These are phyloP conservation scores for Gossypium ekmanianum DNA, from an alignment of 345 rosid species.

Conservation along the genomic window DNA sequence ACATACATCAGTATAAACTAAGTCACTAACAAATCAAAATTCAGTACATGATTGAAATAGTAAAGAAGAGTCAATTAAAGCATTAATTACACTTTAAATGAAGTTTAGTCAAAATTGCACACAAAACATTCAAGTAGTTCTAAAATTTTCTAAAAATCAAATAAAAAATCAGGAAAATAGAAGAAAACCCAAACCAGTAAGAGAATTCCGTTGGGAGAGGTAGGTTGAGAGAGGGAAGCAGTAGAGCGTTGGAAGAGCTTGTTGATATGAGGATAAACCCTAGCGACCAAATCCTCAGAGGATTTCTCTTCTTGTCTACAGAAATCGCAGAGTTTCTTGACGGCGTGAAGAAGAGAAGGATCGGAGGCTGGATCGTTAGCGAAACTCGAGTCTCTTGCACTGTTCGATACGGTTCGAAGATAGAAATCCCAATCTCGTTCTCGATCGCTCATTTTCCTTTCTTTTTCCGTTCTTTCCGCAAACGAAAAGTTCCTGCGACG, in stretches of 20 bases:
- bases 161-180: neutral
- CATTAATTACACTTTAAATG: neutral
- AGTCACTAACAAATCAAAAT: neutral
- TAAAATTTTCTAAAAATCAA: neutral
- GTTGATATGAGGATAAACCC: slow-evolving; percentile 71
- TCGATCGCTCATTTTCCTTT: slow-evolving; percentile 2
- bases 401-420: slow-evolving; percentile 59
- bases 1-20: neutral
- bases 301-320: slow-evolving; percentile 58
- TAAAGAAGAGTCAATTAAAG: neutral
- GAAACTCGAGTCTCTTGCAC: slow-evolving; percentile 65
- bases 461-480: neutral
- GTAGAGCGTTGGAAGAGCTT: slow-evolving; percentile 82
- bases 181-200: slow-evolving; percentile 43
- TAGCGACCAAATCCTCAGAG: slow-evolving; percentile 77
- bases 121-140: neutral
- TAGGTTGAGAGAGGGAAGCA: slow-evolving; percentile 65
- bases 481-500: neutral
- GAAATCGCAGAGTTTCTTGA: slow-evolving; percentile 63
- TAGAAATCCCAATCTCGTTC: slow-evolving; percentile 64
- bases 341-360: slow-evolving; percentile 70
- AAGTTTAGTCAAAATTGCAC: neutral
- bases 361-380: slow-evolving; percentile 78
- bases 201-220: slow-evolving; percentile 64
- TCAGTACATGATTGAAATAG: neutral